Evolutionary conservation across 2,329 filamentous ascomycete genomes (phyloP), one percentile per base, ranked within the genome.

Genomic region (Fusarium albidum): DNA sequence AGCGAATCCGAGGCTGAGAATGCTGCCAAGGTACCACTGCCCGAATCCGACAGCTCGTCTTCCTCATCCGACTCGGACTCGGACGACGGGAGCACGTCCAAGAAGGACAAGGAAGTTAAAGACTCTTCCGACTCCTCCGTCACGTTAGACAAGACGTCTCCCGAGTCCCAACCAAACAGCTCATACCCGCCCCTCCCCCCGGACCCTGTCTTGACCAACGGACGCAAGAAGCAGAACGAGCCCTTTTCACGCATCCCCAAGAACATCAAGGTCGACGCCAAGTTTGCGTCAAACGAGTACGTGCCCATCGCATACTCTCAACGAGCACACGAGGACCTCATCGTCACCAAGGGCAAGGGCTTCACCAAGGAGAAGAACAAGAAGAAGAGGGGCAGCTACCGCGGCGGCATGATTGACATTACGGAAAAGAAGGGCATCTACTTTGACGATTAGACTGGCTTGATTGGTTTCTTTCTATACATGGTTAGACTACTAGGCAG

Each of bases 291-390:
- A 65, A 97, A 98, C 75, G 85, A 84, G 12, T 98, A 94, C 71
- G 81, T 91, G 10, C 81, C 87, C 17, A 92, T 97, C 72, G 88
- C 90, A 59, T 99, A 98, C 76, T 94, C 93, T 18, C 89, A 95
- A 66, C 87, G 87, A 65, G 96, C 96, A 9, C 91, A 93, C 70
- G 84, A 92, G 64, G 93, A 97, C 71, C 78, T 99, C 59, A 91
- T 92, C 41, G 84, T 96, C 32, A 98, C 94, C 27, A 91, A 89
- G 72, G 95, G 95, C 68, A 98, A 97, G 79, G 92, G 92, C 5
- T 99, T 99, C 77, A 98, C 94, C 55, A 99, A 99, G 81, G 95
- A 98, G 80, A 99, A 99, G 87, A 99, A 99, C 78, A 99, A 99
- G 82, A 95, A 92, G 83, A 93, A 92, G 82, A 83, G 87, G 66